Evolutionary conservation across 2,329 filamentous ascomycete genomes (phyloP).

Genomic region (Dactylellina haptotyla): DNA sequence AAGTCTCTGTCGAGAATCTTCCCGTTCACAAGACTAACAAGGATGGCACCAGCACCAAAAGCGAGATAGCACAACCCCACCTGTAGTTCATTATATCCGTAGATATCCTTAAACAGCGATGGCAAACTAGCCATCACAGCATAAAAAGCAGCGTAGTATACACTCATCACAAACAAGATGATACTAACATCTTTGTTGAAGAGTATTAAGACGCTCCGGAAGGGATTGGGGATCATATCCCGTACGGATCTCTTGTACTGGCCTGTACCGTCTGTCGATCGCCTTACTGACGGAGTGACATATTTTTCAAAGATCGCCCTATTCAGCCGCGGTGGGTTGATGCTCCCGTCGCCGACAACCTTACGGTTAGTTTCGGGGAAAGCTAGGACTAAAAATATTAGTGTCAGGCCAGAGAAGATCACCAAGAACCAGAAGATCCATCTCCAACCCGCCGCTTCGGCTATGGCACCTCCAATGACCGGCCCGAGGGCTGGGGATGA

Average conservation of each 20-base stretch:
- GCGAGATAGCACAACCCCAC: conserved; percentile 44
- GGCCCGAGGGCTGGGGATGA: conserved; percentile 67
- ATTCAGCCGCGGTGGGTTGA: conserved; percentile 67
- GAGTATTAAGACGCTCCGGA: conserved; percentile 63
- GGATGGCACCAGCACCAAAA: conserved; percentile 29
- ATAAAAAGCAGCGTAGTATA: conserved; percentile 65
- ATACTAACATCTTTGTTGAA: conserved; percentile 63
- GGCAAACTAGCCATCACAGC: conserved; percentile 43
- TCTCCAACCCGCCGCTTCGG: conserved; percentile 73
- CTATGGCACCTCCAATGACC: conserved; percentile 72
- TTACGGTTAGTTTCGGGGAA: conserved; percentile 70
- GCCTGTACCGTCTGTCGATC: background rate
- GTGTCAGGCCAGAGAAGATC: conserved; percentile 62
- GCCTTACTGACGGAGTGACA: conserved; percentile 15
- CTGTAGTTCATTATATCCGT: conserved; percentile 64
- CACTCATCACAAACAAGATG: conserved; percentile 67
- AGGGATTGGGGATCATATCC: conserved; percentile 62
- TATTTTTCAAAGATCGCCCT: conserved; percentile 60
- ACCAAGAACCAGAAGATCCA: conserved; percentile 76
- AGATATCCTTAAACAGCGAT: conserved; percentile 60
- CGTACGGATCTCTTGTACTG: conserved; percentile 60
- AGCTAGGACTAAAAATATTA: conserved; percentile 67
- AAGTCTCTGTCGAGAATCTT: conserved; percentile 77
- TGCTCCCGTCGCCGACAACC: conserved; percentile 71
- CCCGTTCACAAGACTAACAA: conserved; percentile 61